phyloP scores from a whole-genome alignment of 139 green algal genomes.

The Chlamydomonas sphaeroides region DNA sequence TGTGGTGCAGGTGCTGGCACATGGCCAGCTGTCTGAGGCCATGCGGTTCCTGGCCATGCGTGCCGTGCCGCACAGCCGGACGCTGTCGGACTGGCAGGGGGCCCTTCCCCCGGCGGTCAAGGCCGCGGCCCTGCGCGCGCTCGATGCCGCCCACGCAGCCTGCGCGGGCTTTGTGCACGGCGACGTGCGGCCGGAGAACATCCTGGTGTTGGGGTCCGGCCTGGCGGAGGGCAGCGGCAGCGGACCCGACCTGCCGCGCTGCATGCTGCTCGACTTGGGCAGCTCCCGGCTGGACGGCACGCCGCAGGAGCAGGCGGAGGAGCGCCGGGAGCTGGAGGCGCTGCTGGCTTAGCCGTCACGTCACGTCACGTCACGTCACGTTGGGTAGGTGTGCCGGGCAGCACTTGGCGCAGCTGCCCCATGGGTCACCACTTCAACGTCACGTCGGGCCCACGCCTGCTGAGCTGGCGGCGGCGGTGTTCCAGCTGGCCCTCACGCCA shows the following conservation, averaged over 20 bases:
- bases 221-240: background rate
- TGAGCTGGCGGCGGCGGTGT: too few relatives aligned
- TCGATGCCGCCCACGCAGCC: background rate
- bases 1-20: too few relatives aligned
- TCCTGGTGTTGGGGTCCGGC: background rate
- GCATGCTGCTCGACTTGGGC: constrained; percentile 6
- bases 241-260: background rate
- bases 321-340: background rate
- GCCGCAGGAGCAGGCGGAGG: background rate
- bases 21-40: too few relatives aligned
- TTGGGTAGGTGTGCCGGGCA: too few relatives aligned
- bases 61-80: too few relatives aligned
- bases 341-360: background rate
- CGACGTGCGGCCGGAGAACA: constrained; percentile 9
- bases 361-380: too few relatives aligned
- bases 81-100: background rate
- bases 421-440: too few relatives aligned
- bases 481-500: too few relatives aligned
- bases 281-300: constrained; percentile 1
- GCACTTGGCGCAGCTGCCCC: too few relatives aligned
- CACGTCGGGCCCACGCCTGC: too few relatives aligned
- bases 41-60: too few relatives aligned
- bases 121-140: background rate
- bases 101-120: background rate
- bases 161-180: constrained; percentile 16